Percentiles rank a stretch among this genome's conserved stretches.
phyloP scores from a whole-genome alignment of 2,329 filamentous ascomycete species.

The Monilinia polystroma region DNA sequence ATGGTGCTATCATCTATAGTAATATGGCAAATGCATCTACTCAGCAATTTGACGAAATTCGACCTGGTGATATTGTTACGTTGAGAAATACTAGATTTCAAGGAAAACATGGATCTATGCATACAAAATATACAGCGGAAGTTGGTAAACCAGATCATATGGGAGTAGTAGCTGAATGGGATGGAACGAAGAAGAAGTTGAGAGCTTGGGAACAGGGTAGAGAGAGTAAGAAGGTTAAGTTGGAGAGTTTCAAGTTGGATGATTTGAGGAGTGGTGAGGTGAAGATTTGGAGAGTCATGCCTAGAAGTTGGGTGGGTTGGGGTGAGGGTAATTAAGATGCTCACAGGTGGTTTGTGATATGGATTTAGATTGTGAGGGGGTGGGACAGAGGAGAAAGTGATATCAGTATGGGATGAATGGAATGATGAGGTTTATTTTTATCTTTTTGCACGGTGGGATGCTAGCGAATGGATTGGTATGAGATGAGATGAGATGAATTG shows the following conservation, averaged over 20 bases:
- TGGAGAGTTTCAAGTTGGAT: constrained; percentile 91
- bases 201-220: constrained; percentile 92
- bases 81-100: constrained; percentile 93
- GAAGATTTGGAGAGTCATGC: constrained; percentile 95
- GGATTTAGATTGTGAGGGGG: background rate
- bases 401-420: constrained; percentile 11
- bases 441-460: background rate
- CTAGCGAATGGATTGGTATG: too few relatives aligned
- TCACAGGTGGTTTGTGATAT: background rate
- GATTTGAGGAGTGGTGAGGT: constrained; percentile 92
- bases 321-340: constrained; percentile 8
- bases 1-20: constrained; percentile 88
- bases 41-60: constrained; percentile 87
- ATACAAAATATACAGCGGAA: constrained; percentile 86
- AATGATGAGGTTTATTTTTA: background rate
- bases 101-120: constrained; percentile 92
- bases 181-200: constrained; percentile 97
- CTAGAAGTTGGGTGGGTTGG: constrained; percentile 90
- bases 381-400: background rate
- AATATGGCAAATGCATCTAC: constrained; percentile 94
- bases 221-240: constrained; percentile 89
- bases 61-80: constrained; percentile 86
- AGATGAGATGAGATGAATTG: background rate
- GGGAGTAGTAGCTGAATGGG: constrained; percentile 91
- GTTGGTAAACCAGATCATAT: constrained; percentile 87